These are phyloP conservation scores for Turnera subulata DNA, from an alignment of 345 rosid species.

Conservation along the genomic window DNA sequence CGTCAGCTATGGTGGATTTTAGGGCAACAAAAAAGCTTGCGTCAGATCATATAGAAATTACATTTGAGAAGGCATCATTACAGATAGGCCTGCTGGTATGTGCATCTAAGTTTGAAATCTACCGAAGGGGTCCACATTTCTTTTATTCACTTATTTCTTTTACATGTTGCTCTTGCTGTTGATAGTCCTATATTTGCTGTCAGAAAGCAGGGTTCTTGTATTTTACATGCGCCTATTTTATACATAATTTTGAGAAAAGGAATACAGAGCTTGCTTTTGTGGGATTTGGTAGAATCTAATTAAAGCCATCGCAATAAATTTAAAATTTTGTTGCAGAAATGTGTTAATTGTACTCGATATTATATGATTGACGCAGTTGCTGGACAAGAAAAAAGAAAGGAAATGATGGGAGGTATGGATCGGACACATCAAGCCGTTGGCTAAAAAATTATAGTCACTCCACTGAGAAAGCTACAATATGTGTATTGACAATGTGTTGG, in stretches of 20 bases:
- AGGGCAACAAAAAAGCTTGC: not conserved
- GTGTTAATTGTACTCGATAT: too few relatives aligned
- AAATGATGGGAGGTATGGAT: too few relatives aligned
- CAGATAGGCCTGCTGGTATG: conserved; percentile 14
- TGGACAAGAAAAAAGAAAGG: too few relatives aligned
- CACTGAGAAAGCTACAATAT: too few relatives aligned
- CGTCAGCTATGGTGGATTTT: conserved; percentile 10
- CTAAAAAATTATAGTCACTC: too few relatives aligned
- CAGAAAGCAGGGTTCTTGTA: conserved; percentile 25
- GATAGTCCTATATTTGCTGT: conserved; percentile 12
- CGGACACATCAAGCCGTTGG: too few relatives aligned
- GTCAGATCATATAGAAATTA: too few relatives aligned
- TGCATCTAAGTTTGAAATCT: conserved; percentile 18
- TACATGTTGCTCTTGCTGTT: conserved; percentile 25
- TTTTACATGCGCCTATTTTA: conserved; percentile 28
- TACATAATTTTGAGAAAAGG: conserved; percentile 34
- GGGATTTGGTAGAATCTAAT: not conserved
- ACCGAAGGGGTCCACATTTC: not conserved
- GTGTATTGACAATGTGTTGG: too few relatives aligned
- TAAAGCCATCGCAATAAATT: too few relatives aligned
- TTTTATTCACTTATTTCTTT: not conserved
- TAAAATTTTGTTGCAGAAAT: too few relatives aligned
- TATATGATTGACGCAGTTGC: too few relatives aligned
- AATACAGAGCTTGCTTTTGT: conserved; percentile 21
- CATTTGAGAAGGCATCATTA: conserved; percentile 18